Percentiles rank a stretch among this genome's conserved stretches.
Conservation (phyloP, 2,329 filamentous ascomycete genomes). For the Pezicula carpinea region DNA sequence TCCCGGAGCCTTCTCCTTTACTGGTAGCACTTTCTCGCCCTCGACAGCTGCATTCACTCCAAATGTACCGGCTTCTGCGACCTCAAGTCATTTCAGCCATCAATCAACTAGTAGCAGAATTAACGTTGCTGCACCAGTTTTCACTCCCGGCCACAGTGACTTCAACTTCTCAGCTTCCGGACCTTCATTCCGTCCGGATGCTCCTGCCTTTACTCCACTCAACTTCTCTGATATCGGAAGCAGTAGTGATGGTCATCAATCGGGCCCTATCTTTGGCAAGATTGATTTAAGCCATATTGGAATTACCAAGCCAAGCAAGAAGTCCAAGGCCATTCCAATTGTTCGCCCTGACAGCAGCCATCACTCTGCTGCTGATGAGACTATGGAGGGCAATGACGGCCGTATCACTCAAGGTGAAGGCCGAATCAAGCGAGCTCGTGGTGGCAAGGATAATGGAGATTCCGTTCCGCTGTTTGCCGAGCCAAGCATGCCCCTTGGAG, state of each 20-base stretch:
- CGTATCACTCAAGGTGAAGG: constrained; percentile 59
- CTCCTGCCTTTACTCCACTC: constrained; percentile 69
- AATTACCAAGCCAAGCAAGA: constrained; percentile 60
- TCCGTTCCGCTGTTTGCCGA: constrained; percentile 72
- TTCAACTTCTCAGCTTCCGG: constrained; percentile 66
- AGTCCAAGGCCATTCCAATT: constrained; percentile 81
- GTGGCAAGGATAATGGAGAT: constrained; percentile 61
- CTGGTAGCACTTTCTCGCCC: constrained; percentile 42
- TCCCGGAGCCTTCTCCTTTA: constrained; percentile 47
- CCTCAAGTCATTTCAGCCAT: constrained; percentile 21
- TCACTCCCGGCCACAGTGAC: constrained; percentile 61
- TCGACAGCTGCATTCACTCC: constrained; percentile 22
- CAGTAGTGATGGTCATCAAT: constrained; percentile 34
- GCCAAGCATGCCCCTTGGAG: constrained; percentile 35
- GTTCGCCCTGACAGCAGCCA: constrained; percentile 56
- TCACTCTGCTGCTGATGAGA: constrained; percentile 30
- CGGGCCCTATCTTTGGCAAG: constrained; percentile 60
- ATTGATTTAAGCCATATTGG: constrained; percentile 61
- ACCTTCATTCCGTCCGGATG: constrained; percentile 70
- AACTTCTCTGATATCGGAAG: constrained; percentile 41
- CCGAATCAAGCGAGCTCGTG: constrained; percentile 71
- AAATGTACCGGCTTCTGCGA: constrained; percentile 31
- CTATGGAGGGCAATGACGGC: constrained; percentile 53
- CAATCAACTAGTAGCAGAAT: constrained; percentile 42
- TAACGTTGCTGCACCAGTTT: constrained; percentile 65